Evolutionary conservation across 2,329 filamentous ascomycete species (phyloP), one percentile per base, ranked within the genome.

Genomic region (Seiridium cupressi): DNA sequence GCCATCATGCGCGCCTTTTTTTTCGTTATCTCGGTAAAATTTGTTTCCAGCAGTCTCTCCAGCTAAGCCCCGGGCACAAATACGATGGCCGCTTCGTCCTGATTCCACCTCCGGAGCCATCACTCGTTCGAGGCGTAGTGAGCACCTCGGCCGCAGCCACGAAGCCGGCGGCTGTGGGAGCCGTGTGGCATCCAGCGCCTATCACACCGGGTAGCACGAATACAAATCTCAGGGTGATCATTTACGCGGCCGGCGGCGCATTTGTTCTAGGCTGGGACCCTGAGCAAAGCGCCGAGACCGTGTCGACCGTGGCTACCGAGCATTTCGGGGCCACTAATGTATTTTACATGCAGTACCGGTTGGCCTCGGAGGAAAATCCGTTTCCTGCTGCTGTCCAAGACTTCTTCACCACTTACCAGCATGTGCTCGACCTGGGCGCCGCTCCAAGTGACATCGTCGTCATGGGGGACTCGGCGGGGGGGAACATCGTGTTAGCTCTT

Each of bases 381-480:
- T 68, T 69, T 36, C 65, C 65, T 5, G 66, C 64, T 32, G 61
- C 62, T 1, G n/a, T 65, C 4, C 64, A 66, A 35, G 65, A 67
- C 35, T 3, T 58, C 1, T 7, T 68, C 13, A 63, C 63, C 11
- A 32, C 34, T 3, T 67, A 68, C 48, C 11, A 58, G 2, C 61
- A 67, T 53, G 49, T 66, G 4, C 42, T 67, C 11, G n/a, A 13
- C 8, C 46, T 68, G 1, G 65, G 65, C 1, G 58, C 64, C 6
- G 13, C 55, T 2, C 49, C 65, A 7, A 46, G 62, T 48, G 59
- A 69, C 13, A 59, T 69, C 3, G 54, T 61, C 7, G 13, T 64
- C 2, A 60, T 58, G 5, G 66, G 66, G 32, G 67, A 68, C 54
- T 69, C 67, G 11, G 63, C 67, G 0, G 66, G 62, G 0, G 67